Conservation (phyloP, 2,329 filamentous ascomycete genomes). For the Monosporascus sp. region DNA sequence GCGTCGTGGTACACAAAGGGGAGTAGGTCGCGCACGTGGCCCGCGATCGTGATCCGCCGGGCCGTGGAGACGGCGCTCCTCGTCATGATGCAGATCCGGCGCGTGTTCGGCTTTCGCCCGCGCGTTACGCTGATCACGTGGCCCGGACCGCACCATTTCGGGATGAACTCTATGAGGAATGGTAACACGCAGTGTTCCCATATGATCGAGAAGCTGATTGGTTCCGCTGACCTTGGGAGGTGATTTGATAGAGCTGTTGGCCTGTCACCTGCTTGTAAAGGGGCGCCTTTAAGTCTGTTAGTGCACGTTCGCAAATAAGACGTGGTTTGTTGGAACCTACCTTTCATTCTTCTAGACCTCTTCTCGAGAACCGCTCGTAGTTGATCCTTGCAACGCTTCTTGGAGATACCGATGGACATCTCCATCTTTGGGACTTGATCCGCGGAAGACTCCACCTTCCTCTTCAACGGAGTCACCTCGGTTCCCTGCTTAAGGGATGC, state of each 20-base stretch:
- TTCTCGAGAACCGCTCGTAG: conserved; percentile 30
- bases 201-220: conserved; percentile 32
- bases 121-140: conserved; percentile 34
- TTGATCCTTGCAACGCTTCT: conserved; percentile 31
- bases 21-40: conserved; percentile 36
- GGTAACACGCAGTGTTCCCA: conserved; percentile 40
- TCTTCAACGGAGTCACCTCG: background rate
- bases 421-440: conserved; percentile 22
- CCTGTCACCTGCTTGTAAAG: conserved; percentile 25
- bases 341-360: conserved; percentile 22
- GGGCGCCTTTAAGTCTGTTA: conserved; percentile 13
- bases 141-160: conserved; percentile 34
- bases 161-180: conserved; percentile 36
- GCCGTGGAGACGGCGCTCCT: conserved; percentile 26
- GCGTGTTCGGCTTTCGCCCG: conserved; percentile 28
- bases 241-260: conserved; percentile 23
- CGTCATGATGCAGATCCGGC: conserved; percentile 37
- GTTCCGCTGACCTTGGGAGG: conserved; percentile 25
- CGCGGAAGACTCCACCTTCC: conserved; percentile 4
- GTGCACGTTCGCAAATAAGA: background rate
- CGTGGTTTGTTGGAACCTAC: conserved; percentile 14
- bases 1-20: conserved; percentile 25
- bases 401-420: conserved; percentile 25
- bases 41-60: conserved; percentile 32
- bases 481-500: background rate